Conservation (phyloP, 352 stramenopile species). For the Phytophthora rubi region DNA sequence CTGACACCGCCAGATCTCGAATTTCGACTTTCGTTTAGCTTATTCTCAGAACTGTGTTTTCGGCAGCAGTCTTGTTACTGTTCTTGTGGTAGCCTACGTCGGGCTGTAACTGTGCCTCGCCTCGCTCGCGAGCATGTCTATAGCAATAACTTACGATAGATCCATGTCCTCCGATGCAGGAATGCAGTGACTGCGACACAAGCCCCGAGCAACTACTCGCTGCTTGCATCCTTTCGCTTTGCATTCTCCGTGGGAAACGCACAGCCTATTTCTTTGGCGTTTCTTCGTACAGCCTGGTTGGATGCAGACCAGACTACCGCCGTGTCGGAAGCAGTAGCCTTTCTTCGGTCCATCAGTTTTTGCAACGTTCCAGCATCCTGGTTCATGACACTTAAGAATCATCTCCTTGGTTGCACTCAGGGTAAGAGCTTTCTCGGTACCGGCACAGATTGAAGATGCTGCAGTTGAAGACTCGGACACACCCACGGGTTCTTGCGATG, state of each 20-base stretch:
- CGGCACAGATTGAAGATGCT: no score
- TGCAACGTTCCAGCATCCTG: background rate
- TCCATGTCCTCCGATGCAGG: background rate
- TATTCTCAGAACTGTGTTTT: background rate
- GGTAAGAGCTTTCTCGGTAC: background rate
- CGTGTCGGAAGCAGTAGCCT: slow-evolving; percentile 10
- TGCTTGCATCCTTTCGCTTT: slow-evolving; percentile 13
- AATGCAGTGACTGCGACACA: background rate
- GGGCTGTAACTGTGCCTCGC: background rate
- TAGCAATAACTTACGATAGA: slow-evolving; percentile 3
- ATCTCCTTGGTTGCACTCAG: background rate
- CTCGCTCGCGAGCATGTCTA: slow-evolving; percentile 8
- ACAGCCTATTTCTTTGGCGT: background rate
- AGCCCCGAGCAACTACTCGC: background rate
- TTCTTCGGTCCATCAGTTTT: slow-evolving; percentile 6
- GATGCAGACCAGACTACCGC: background rate
- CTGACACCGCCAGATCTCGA: background rate
- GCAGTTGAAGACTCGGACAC: background rate
- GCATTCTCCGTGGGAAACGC: slow-evolving; percentile 3
- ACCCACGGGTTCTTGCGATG: background rate
- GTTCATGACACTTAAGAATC: background rate
- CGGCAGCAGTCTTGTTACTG: background rate
- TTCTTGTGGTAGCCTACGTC: background rate
- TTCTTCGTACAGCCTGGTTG: slow-evolving; percentile 1
- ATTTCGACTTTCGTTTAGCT: background rate